These are phyloP conservation scores for Penicillium soppii DNA, from an alignment of 495 filamentous ascomycete genomes.

Conservation along the genomic window DNA sequence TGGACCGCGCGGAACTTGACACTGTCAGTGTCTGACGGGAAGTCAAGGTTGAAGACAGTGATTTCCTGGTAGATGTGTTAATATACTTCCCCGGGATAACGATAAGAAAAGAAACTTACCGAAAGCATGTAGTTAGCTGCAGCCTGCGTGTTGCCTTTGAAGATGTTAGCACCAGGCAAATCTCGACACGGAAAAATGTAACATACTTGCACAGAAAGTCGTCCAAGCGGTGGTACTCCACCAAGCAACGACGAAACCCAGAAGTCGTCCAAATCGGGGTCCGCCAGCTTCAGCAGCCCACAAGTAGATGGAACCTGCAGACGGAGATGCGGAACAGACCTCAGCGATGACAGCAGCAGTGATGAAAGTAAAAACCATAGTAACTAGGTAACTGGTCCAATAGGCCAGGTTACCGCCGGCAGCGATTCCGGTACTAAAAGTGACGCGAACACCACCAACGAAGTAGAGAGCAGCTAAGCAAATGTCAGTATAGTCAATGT, in stretches of 20 bases:
- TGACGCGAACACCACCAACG: conserved; percentile 55
- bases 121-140: conserved; percentile 56
- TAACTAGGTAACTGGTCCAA: conserved; percentile 58
- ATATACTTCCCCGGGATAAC: background rate
- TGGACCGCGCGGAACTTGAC: conserved; percentile 54
- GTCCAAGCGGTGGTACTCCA: conserved; percentile 62
- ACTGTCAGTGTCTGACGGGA: conserved; percentile 44
- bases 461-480: conserved; percentile 53
- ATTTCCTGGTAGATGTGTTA: conserved; percentile 38
- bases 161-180: conserved; percentile 1
- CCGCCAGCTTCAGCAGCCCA: conserved; percentile 59
- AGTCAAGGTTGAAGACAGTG: conserved; percentile 51
- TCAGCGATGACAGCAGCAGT: conserved; percentile 57
- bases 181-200: background rate
- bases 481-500: conserved; percentile 1
- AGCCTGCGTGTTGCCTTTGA: conserved; percentile 48
- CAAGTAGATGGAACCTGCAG: conserved; percentile 56
- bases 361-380: conserved; percentile 56
- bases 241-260: conserved; percentile 58
- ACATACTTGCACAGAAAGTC: conserved; percentile 50
- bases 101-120: conserved; percentile 19
- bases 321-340: conserved; percentile 55
- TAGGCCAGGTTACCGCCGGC: conserved; percentile 56
- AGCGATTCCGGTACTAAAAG: conserved; percentile 57
- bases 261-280: conserved; percentile 48